Percentiles rank a stretch among this genome's conserved stretches.
Evolutionary conservation across 441 rosid species (phyloP).

Genomic region (Adansonia rubrostipa): DNA sequence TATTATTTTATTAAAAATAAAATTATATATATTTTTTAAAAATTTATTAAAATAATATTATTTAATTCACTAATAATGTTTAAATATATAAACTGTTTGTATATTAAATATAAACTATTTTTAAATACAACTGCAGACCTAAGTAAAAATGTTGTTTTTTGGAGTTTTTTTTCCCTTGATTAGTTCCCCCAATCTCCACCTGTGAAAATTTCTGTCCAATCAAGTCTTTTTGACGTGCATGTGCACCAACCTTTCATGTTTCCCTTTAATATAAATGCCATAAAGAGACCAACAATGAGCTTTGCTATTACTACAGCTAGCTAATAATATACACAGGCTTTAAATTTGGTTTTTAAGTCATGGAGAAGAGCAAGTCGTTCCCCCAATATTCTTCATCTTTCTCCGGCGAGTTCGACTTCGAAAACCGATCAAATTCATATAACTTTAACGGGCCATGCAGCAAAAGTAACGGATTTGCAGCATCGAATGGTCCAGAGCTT

Average conservation of each 20-base stretch:
- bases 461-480: conserved; percentile 49
- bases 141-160: too few relatives aligned
- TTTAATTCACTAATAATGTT: too few relatives aligned
- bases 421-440: conserved; percentile 54
- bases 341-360: conserved; percentile 19
- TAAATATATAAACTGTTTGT: too few relatives aligned
- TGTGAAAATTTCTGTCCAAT: conserved; percentile 18
- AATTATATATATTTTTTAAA: too few relatives aligned
- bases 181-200: conserved; percentile 18
- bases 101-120: too few relatives aligned
- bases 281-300: conserved; percentile 10
- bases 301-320: conserved; percentile 11
- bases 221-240: conserved; percentile 30
- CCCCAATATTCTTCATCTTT: conserved; percentile 69
- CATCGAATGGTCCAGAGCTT: conserved; percentile 69
- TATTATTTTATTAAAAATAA: too few relatives aligned
- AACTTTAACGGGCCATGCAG: conserved; percentile 72
- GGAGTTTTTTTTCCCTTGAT: not conserved
- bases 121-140: too few relatives aligned
- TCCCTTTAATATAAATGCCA: conserved; percentile 18
- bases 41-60: too few relatives aligned
- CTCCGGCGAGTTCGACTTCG: conserved; percentile 58
- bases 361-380: conserved; percentile 87
- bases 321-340: not conserved
- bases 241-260: conserved; percentile 27